Evolutionary conservation across 257 asterid species (phyloP).

Genomic region (Cynanchum wilfordii): DNA sequence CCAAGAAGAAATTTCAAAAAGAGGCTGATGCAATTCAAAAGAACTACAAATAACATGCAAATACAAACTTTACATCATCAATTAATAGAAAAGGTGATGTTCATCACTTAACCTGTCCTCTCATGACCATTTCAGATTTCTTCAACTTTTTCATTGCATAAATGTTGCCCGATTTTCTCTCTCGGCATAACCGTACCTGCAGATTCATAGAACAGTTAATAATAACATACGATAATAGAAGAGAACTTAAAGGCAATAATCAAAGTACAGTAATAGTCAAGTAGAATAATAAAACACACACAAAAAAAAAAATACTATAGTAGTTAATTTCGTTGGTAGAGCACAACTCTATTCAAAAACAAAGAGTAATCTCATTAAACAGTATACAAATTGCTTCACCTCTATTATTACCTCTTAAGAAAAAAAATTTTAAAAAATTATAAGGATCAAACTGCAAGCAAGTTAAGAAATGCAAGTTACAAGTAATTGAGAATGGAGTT

Average conservation of each 20-base stretch:
- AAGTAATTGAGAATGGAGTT: no score
- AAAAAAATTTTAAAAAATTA: no score
- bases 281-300: background rate
- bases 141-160: slow-evolving; percentile 98
- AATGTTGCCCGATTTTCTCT: slow-evolving; percentile 84
- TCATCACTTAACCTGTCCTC: slow-evolving; percentile 74
- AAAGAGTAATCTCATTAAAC: background rate
- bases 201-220: slow-evolving; percentile 16
- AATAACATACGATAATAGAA: background rate
- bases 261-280: background rate
- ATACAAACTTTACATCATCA: slow-evolving; percentile 13
- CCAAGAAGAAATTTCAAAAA: background rate
- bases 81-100: slow-evolving; percentile 4
- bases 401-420: no score
- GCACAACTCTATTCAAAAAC: background rate
- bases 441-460: no score
- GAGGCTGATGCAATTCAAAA: background rate
- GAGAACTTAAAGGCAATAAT: background rate
- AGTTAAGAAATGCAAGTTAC: no score
- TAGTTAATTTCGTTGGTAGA: background rate
- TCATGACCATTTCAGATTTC: slow-evolving; percentile 95
- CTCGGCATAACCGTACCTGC: slow-evolving; percentile 93
- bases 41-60: background rate
- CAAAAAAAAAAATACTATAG: background rate
- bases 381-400: background rate